phyloP scores from a whole-genome alignment of 73 alveolate species.

The Paramecium sexaurelia region DNA sequence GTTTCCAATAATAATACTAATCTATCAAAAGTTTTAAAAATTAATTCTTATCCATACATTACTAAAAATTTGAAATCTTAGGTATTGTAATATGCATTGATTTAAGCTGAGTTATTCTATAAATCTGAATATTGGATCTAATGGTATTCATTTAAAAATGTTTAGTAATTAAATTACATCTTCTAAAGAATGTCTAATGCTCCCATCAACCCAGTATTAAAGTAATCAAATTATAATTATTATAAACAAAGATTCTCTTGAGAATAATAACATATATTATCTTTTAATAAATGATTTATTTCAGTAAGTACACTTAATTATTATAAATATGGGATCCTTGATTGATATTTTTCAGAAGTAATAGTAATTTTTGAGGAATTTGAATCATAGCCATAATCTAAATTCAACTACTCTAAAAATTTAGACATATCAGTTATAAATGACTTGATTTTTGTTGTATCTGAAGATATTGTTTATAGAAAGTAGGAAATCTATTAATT shows the following conservation, averaged over 20 bases:
- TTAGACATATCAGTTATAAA: not conserved
- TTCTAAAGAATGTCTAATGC: not conserved
- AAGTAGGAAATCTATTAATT: not conserved
- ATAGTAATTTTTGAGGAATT: not conserved
- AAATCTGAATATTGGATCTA: not conserved
- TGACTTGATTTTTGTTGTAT: not conserved
- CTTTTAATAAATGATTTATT: constrained; percentile 41
- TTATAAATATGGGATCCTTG: not conserved
- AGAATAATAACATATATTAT: constrained; percentile 27
- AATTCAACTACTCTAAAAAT: not conserved
- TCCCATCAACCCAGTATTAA: constrained; percentile 27
- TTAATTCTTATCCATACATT: not conserved
- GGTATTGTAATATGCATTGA: not conserved
- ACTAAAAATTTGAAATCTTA: constrained; percentile 28
- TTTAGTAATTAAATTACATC: not conserved
- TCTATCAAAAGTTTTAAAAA: not conserved
- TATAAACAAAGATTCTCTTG: not conserved
- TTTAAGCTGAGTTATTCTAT: not conserved
- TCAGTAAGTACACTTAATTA: not conserved
- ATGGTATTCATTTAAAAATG: not conserved
- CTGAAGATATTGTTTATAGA: not conserved
- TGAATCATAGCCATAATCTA: not conserved
- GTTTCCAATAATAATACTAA: not conserved
- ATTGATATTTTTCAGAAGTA: not conserved
- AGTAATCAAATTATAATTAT: constrained; percentile 5